A percentile compares a stretch with the other conserved stretches of the same genome.
These are phyloP conservation scores for Yarrowia galli DNA, from an alignment of 1,139 yeast species.

Conservation along the genomic window DNA sequence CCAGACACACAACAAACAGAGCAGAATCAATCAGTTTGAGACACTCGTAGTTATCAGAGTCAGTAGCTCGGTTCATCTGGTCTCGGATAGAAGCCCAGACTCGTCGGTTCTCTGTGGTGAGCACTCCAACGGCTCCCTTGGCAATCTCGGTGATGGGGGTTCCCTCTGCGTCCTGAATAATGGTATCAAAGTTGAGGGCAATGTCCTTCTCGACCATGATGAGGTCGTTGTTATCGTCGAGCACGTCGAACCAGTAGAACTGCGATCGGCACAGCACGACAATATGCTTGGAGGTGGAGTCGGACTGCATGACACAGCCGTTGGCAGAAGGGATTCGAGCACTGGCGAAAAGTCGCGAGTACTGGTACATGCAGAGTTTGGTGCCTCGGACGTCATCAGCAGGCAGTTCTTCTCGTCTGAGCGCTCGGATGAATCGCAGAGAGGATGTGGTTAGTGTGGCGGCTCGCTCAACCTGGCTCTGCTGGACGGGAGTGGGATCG, in stretches of 20 bases:
- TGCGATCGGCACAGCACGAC: conserved; percentile 87
- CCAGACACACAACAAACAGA: conserved; percentile 79
- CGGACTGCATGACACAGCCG: conserved; percentile 88
- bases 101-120: conserved; percentile 87
- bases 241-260: conserved; percentile 92
- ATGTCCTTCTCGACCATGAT: conserved; percentile 76
- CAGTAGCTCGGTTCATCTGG: conserved; percentile 49
- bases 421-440: conserved; percentile 77
- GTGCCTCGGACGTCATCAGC: conserved; percentile 72
- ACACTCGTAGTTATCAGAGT: conserved; percentile 65
- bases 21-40: conserved; percentile 79
- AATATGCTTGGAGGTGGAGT: conserved; percentile 74
- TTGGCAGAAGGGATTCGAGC: conserved; percentile 80
- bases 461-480: conserved; percentile 78
- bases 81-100: conserved; percentile 81
- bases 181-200: conserved; percentile 74
- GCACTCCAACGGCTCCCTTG: conserved; percentile 83
- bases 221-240: conserved; percentile 73
- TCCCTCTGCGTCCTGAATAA: conserved; percentile 71
- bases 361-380: conserved; percentile 88
- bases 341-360: conserved; percentile 82
- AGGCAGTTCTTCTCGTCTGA: conserved; percentile 76
- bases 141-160: conserved; percentile 73
- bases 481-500: conserved; percentile 82
- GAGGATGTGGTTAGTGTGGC: conserved; percentile 81